Conservation (phyloP, 106 monocot species). For the Posidonia australis region DNA sequence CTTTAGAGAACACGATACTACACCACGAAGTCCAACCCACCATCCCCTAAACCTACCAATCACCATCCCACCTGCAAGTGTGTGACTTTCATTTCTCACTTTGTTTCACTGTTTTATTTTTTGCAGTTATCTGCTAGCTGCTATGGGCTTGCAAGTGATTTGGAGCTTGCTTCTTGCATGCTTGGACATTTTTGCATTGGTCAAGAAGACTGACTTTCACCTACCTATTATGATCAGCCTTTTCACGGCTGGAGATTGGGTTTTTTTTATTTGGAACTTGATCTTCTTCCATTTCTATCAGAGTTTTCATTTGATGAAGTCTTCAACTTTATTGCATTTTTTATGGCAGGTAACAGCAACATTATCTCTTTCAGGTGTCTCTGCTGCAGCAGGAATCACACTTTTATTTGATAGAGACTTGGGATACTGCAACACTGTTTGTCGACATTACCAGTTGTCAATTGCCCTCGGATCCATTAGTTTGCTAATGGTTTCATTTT, state of each 20-base stretch:
- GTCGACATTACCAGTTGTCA: slow-evolving; percentile 11
- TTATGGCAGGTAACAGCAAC: slow-evolving; percentile 6
- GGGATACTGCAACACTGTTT: neutral
- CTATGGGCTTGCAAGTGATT: slow-evolving; percentile 18
- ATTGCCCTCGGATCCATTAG: slow-evolving; percentile 7
- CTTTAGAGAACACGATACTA: too few species aligned
- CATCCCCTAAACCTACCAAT: too few species aligned
- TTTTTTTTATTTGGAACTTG: slow-evolving; percentile 3
- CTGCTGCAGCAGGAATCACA: slow-evolving; percentile 8
- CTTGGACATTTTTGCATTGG: slow-evolving; percentile 11
- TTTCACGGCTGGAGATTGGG: slow-evolving; percentile 18
- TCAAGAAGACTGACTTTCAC: slow-evolving; percentile 2
- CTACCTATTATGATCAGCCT: slow-evolving; percentile 8
- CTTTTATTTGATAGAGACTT: slow-evolving; percentile 10
- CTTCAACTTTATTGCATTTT: neutral
- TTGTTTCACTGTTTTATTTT: neutral
- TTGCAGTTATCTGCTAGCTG: slow-evolving; percentile 14
- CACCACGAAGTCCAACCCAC: too few species aligned
- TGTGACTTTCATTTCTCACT: neutral
- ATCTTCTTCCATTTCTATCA: neutral
- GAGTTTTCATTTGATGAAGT: neutral
- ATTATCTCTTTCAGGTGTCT: slow-evolving; percentile 8
- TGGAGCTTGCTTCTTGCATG: slow-evolving; percentile 20
- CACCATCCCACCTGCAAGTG: too few species aligned
- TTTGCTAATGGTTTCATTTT: slow-evolving; percentile 5